These are phyloP conservation scores for Fraxinus pennsylvanica DNA, from an alignment of 257 asterid species.

Conservation along the genomic window DNA sequence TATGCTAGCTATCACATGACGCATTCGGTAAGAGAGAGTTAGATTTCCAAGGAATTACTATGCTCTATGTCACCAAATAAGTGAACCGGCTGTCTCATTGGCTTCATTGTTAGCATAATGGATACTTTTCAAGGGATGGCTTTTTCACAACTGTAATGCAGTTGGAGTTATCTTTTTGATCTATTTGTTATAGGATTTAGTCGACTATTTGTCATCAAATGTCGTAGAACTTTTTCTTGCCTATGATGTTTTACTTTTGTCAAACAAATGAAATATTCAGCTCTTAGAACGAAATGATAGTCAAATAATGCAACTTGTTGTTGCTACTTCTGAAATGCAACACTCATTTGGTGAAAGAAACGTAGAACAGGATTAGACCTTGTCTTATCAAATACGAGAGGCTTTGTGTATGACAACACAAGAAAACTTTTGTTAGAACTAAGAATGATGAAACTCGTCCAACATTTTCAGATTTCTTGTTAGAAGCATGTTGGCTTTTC, in stretches of 20 bases:
- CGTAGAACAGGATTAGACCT: neutral
- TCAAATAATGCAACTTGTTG: neutral
- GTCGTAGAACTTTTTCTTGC: neutral
- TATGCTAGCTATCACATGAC: neutral
- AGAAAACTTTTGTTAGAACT: neutral
- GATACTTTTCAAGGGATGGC: neutral
- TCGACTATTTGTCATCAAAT: neutral
- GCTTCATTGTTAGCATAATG: neutral
- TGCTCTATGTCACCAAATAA: neutral
- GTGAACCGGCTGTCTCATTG: neutral
- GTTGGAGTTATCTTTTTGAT: neutral
- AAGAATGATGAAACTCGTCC: neutral
- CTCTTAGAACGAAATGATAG: neutral
- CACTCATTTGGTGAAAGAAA: neutral
- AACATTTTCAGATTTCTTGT: neutral
- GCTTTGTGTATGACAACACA: neutral
- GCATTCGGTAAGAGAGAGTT: neutral
- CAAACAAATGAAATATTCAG: neutral
- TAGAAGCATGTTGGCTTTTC: neutral
- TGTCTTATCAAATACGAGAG: neutral
- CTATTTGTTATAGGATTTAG: neutral
- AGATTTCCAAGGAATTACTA: neutral
- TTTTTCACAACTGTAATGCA: neutral
- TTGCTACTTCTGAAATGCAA: neutral
- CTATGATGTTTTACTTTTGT: neutral